A percentile compares a stretch with the other conserved stretches of the same genome.
These are phyloP conservation scores for Vigna nakashimae DNA, from an alignment of 306 rosid species.

Conservation along the genomic window DNA sequence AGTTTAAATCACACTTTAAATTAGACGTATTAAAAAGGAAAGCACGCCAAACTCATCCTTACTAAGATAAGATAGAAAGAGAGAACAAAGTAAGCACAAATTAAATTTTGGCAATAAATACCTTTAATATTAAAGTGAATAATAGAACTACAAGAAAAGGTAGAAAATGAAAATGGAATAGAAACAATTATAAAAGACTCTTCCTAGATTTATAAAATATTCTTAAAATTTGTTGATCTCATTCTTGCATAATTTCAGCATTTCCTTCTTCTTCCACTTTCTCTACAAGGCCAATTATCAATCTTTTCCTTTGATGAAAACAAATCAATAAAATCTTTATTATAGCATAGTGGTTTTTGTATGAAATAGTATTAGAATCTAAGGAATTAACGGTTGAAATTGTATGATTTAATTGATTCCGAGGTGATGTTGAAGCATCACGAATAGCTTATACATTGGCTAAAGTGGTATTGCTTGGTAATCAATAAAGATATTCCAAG, in stretches of 20 bases:
- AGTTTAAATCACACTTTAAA: not conserved
- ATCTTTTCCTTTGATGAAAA: not conserved
- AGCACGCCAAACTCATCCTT: not conserved
- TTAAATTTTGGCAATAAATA: too few species aligned
- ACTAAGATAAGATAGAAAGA: not conserved
- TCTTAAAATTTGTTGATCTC: not conserved
- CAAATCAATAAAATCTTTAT: not conserved
- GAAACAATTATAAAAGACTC: not conserved
- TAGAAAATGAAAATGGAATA: not conserved
- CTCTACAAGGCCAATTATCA: not conserved
- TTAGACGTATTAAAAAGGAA: not conserved
- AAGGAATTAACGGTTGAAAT: slow-evolving; percentile 13
- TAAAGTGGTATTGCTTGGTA: slow-evolving; percentile 1
- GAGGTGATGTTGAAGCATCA: slow-evolving; percentile 25
- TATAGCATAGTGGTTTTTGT: not conserved
- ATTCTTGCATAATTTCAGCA: not conserved
- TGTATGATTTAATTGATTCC: slow-evolving; percentile 12
- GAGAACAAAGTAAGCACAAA: too few species aligned
- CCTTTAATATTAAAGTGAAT: not conserved
- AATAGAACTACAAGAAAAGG: too few species aligned
- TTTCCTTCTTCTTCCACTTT: not conserved
- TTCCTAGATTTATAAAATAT: not conserved
- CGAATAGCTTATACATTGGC: not conserved
- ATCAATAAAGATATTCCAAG: not conserved
- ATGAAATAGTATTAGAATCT: slow-evolving; percentile 4